Evolutionary conservation across 768 basidiomycete species (phyloP), one percentile per base, ranked within the genome.

Genomic region (Gloeopeniophorella convolvens): DNA sequence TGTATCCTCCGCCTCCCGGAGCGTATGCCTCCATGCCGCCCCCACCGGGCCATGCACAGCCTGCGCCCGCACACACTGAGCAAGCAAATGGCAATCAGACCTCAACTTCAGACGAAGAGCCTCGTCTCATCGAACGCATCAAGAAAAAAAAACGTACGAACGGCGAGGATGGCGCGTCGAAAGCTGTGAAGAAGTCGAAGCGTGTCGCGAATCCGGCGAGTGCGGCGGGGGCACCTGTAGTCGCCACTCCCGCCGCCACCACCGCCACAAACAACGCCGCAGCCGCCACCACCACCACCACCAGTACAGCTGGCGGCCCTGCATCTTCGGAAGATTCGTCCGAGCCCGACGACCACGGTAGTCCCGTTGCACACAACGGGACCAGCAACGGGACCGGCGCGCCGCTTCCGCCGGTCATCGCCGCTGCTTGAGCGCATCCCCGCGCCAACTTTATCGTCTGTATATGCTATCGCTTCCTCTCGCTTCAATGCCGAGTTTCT

Each of bases 141-240:
- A 56, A 54, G 43, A 54, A 54, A 46, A 56, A 56, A 40, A 56
- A 23, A 16, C 55, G 55, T 10, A n/a, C 27, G 36, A 54, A 53
- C 5, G 61, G 60, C 34, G 71, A 67, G 45, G 62, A 64, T 5
- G 56, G 59, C 33, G 59, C 60, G 12, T 39, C 62, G 6, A 68
- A 65, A 45, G 18, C 53, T 6, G 20, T 9, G 24, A 70, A 68
- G 61, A 72, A 70, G 55, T 42, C 48, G 9, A 71, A 70, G 59
- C 52, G 59, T 48, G 36, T 13, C n/a, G 16, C 24, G 16, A 54
- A 48, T 24, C 4, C 24, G 18, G 24, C 24, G 2, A 39, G 26
- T 11, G 52, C 48, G 18, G 42, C 16, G 24, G 35, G 31, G 9
- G 30, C 36, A 4, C 11, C 34, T 3, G 35, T 21, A 7, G 30